A percentile compares a stretch with the other conserved stretches of the same genome.
phyloP scores from a whole-genome alignment of 306 rosid species.

The Cajanus cajan region DNA sequence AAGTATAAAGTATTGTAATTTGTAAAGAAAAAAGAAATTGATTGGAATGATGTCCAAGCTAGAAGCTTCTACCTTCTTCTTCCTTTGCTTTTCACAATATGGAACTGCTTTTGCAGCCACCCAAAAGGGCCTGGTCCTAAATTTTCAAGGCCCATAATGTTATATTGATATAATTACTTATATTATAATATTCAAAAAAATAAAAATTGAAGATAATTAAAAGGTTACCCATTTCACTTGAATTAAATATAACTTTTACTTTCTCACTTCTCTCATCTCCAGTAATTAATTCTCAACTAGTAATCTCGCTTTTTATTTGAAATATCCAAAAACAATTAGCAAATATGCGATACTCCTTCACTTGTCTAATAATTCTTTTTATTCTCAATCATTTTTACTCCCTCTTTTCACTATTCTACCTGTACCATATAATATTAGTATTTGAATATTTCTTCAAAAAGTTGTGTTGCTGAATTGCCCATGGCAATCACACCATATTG shows the following conservation, averaged over 20 bases:
- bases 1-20: too few species aligned
- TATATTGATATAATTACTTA: background rate
- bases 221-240: background rate
- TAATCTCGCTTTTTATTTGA: background rate
- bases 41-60: background rate
- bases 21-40: background rate
- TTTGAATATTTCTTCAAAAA: background rate
- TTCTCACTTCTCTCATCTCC: background rate
- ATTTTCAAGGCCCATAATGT: background rate
- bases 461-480: background rate
- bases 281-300: background rate
- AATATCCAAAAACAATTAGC: background rate
- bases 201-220: background rate
- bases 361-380: background rate
- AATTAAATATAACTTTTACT: background rate
- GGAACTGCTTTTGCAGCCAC: background rate
- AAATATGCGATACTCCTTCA: background rate
- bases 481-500: background rate
- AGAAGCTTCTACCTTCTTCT: background rate
- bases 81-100: background rate
- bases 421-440: background rate
- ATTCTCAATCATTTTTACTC: background rate
- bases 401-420: background rate
- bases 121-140: background rate
- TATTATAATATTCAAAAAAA: background rate